Conservation (phyloP, 257 asterid genomes). For the Salvia hispanica region DNA sequence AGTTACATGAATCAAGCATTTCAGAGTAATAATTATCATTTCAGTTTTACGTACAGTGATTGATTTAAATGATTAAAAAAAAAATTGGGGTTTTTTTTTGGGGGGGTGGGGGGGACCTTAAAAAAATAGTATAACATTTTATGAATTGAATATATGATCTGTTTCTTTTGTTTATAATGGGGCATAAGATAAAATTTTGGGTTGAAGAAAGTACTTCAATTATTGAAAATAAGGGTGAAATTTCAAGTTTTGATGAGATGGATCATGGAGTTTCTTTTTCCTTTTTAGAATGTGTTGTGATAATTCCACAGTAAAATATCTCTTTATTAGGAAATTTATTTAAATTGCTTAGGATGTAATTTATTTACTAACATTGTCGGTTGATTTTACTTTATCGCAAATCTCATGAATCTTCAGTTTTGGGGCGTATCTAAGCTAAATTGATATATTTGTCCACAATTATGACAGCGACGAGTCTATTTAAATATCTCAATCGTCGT, state of each 20-base stretch:
- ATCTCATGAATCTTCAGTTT: neutral
- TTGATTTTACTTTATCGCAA: neutral
- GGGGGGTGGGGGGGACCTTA: too few relatives aligned
- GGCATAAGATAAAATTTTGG: neutral
- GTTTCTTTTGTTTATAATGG: too few relatives aligned
- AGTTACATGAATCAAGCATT: neutral
- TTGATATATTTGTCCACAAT: constrained; percentile 11
- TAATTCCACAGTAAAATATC: too few relatives aligned
- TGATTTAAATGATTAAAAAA: neutral
- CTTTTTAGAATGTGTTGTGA: too few relatives aligned
- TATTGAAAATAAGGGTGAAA: neutral
- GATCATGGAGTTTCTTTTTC: too few relatives aligned
- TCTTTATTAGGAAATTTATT: too few relatives aligned
- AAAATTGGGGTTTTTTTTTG: too few relatives aligned
- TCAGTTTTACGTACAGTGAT: neutral
- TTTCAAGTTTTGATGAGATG: too few relatives aligned
- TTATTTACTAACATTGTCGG: neutral
- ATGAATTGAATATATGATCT: too few relatives aligned
- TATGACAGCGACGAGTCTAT: neutral
- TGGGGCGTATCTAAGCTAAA: constrained; percentile 6
- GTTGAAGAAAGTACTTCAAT: neutral
- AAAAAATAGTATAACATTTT: too few relatives aligned
- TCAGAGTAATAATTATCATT: constrained; percentile 21
- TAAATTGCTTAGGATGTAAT: neutral
- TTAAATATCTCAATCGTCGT: neutral